Evolutionary conservation across 257 asterid genomes (phyloP), one percentile per base, ranked within the genome.

Genomic region (Gentiana macrophylla): DNA sequence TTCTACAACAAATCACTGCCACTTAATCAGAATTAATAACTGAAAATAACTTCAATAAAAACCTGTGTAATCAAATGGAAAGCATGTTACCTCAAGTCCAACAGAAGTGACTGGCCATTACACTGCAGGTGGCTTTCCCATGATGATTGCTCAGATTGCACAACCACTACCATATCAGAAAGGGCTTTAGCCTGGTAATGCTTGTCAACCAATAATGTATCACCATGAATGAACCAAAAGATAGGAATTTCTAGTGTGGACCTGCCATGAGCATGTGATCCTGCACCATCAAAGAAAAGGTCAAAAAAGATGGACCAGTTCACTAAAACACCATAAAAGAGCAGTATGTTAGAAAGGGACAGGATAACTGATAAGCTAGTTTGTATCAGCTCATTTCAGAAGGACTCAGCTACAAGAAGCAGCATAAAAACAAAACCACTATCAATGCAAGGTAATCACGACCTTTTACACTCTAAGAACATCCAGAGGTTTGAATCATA

Each of bases 71-170:
- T 15, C 24, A 58, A 55, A 35, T 3, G n/a, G 35, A 46, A 57
- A 37, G 32, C 44, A 65, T 62, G 60, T 60, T 64, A 91, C 98
- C 98, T 91, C 77, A 91, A 78, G 74, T 91, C 95, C 89, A 88
- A 79, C 55, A 87, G 56, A 71, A 91, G 86, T 11, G 97, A 74
- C 61, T 45, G 74, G 37, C 98, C 97, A 46, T 91, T 87, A 79
- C 98, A 91, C 70, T 91, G 98, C 59, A 91, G 80, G 80, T 91
- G 95, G 80, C 96, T 91, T 78, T 87, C 97, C 95, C 88, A 85
- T 49, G 98, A 84, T 64, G 96, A 66, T 62, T 92, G 74, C 74
- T 91, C 98, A 6, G 98, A 91, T 77, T 91, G 98, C 68, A 87
- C 97, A 63, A 91, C 98, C 60, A 91, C 68, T 53, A 91, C 89